phyloP scores from a whole-genome alignment of 768 basidiomycete genomes.

The Termitomyces sp. region DNA sequence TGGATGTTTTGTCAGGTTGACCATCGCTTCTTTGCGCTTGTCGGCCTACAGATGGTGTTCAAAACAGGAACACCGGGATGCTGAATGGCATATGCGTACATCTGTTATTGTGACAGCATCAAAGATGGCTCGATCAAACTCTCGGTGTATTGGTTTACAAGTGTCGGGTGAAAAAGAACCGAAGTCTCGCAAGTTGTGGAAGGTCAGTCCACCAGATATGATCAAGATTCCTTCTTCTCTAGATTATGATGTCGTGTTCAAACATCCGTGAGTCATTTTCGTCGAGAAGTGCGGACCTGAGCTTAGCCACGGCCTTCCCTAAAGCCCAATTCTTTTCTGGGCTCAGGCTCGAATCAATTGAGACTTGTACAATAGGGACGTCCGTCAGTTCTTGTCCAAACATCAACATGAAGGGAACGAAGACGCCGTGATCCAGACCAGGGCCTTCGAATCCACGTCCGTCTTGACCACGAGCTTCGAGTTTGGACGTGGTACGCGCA shows the following conservation, averaged over 20 bases:
- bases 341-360: slow-evolving; percentile 54
- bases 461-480: slow-evolving; percentile 57
- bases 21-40: slow-evolving; percentile 51
- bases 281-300: slow-evolving; percentile 38
- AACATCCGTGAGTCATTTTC: not conserved
- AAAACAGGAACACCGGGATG: not conserved
- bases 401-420: slow-evolving; percentile 76
- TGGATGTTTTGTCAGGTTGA: slow-evolving; percentile 48
- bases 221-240: slow-evolving; percentile 65
- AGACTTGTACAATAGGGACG: slow-evolving; percentile 68
- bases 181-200: slow-evolving; percentile 62
- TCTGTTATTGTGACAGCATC: slow-evolving; percentile 45
- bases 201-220: slow-evolving; percentile 63
- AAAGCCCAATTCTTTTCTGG: slow-evolving; percentile 61
- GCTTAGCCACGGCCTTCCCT: slow-evolving; percentile 53
- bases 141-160: slow-evolving; percentile 42
- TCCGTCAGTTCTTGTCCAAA: slow-evolving; percentile 59
- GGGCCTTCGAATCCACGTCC: slow-evolving; percentile 61
- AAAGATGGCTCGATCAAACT: slow-evolving; percentile 56
- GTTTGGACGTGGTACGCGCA: slow-evolving; percentile 42
- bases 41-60: slow-evolving; percentile 29
- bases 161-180: slow-evolving; percentile 43
- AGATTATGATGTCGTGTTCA: not conserved
- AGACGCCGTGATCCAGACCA: slow-evolving; percentile 77
- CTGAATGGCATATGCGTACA: slow-evolving; percentile 23